phyloP scores from a whole-genome alignment of 2,329 filamentous ascomycete genomes.

The Apiospora sp. region DNA sequence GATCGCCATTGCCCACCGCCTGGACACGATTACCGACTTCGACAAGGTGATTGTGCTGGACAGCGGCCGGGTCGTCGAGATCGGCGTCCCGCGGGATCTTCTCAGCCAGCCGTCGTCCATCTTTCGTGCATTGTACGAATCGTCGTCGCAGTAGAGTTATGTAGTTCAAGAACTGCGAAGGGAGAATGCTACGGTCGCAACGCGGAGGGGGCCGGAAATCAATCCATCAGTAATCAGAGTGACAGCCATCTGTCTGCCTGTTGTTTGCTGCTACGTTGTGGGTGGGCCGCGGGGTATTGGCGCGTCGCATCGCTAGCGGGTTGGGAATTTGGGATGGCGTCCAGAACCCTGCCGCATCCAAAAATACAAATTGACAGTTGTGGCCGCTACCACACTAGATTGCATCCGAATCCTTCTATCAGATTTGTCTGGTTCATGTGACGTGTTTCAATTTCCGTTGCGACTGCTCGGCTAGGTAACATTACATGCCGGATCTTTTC shows the following conservation, averaged over 20 bases:
- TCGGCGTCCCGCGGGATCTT: conserved; percentile 63
- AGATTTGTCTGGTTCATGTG: conserved; percentile 9
- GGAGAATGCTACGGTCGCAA: conserved; percentile 5
- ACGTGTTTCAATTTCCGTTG: conserved; percentile 18
- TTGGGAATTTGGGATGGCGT: no score
- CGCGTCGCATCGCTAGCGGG: background rate
- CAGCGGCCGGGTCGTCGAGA: conserved; percentile 60
- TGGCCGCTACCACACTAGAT: conserved; percentile 9
- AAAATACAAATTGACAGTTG: conserved; percentile 12
- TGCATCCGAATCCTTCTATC: conserved; percentile 2
- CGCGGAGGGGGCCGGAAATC: background rate
- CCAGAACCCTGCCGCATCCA: background rate
- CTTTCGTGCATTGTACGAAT: conserved; percentile 8
- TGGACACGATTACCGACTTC: conserved; percentile 60
- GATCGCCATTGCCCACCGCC: conserved; percentile 51
- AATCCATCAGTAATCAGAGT: background rate
- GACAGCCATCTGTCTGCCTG: background rate
- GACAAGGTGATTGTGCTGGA: conserved; percentile 66
- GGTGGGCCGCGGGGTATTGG: conserved; percentile 6
- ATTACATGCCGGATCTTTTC: conserved; percentile 12
- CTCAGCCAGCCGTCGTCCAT: conserved; percentile 38
- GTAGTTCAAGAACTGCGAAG: background rate
- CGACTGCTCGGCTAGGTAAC: background rate
- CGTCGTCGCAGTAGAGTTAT: conserved; percentile 5
- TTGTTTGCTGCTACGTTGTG: background rate